Base-by-base conservation (phyloP, 2,329 filamentous ascomycete species). In the Diaporthe ilicicola region DNA sequence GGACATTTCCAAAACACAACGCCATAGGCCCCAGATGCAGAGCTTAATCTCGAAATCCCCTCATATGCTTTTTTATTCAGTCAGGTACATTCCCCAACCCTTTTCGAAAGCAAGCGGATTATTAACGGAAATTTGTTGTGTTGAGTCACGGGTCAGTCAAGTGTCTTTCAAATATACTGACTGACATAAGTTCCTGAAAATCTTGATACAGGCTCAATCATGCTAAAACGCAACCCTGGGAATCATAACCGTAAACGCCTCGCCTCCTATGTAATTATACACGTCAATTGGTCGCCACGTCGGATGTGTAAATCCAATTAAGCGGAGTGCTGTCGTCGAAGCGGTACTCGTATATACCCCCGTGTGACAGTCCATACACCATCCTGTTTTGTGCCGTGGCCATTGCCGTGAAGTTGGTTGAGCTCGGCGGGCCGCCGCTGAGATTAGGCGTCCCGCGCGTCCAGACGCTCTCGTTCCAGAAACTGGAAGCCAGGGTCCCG, bases 201-300 rank as follows among this genome's bases (percentile, higher is more conserved):
- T 64, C 37, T 64, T 56, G 50, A 19, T 68, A 44, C 55, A 51
- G 22, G 37, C 13, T 37, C 29, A 64, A 50, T 50, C 44, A 50
- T n/a, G 44, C 44, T 19, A 24, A 64, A 64, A 29, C 59, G 29
- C 59, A 64, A 64, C 34, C 59, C 59, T 64, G 59, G 59, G 59
- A 64, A 64, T 64, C 54, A 29, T 39, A 22, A 69, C 67, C 55
- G 34, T 69, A 29, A 59, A 62, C 42, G 32, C 46, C 54, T 62
- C n/a, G 39, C 59, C 59, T 50, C 44, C 37, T 50, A 37, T 64
- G 59, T 37, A 44, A 64, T 50, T 50, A 64, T 50, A 50, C 44
- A 62, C 7, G 17, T 64, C 44, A 64, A 6, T n/a, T n/a, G n/a
- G 44, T 50, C 44, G 29, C 59, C 44, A 64, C 59, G 29, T 64